phyloP scores from a whole-genome alignment of 495 filamentous ascomycete genomes.

The Trichoderma gamsii region DNA sequence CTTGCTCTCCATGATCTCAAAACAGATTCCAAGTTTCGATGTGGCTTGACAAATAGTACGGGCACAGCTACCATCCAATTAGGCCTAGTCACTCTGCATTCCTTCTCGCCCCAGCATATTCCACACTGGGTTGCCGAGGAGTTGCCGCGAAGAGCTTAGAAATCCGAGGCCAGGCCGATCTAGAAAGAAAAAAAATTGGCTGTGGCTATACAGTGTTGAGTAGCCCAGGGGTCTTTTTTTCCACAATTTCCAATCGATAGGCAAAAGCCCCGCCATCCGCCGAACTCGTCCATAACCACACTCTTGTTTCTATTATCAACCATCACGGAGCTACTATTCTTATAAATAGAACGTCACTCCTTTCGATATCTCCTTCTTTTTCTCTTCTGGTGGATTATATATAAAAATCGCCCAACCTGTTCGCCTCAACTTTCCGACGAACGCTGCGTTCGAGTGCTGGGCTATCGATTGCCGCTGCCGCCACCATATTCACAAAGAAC shows the following conservation, averaged over 20 bases:
- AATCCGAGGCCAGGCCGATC: neutral
- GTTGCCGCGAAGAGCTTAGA: neutral
- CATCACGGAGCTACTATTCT: too few relatives aligned
- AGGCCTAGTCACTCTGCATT: neutral
- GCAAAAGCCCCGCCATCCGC: too few relatives aligned
- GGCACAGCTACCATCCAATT: neutral
- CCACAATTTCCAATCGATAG: too few relatives aligned
- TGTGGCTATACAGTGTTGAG: neutral
- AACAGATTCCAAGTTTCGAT: too few relatives aligned
- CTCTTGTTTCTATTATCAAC: too few relatives aligned
- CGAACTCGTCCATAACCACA: too few relatives aligned
- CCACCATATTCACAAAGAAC: conserved; percentile 58
- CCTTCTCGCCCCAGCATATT: too few relatives aligned
- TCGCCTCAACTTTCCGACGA: conserved; percentile 65
- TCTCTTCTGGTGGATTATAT: neutral
- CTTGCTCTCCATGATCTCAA: too few relatives aligned
- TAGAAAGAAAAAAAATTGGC: neutral
- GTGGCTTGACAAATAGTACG: neutral
- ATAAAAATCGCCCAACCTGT: conserved; percentile 62
- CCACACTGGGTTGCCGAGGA: too few relatives aligned
- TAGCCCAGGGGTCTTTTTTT: neutral
- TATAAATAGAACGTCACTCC: neutral
- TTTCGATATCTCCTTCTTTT: neutral
- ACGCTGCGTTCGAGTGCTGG: conserved; percentile 52
- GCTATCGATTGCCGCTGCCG: conserved; percentile 56